Evolutionary conservation across 2,329 filamentous ascomycete genomes (phyloP).

Genomic region (Thielaviopsis ethacetica): DNA sequence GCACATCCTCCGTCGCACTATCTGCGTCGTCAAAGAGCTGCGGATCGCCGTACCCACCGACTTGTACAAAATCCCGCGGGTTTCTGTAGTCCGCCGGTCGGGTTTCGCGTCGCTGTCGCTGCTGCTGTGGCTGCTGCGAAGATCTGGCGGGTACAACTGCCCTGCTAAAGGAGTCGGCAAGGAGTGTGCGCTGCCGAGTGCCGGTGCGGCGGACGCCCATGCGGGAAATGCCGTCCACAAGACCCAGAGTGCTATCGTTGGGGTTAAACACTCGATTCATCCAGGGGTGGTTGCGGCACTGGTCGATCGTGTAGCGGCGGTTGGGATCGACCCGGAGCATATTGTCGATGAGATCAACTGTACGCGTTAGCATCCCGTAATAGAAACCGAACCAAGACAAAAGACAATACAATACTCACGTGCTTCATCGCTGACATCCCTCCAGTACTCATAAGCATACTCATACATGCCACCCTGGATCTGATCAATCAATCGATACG

Average conservation of each 20-base stretch:
- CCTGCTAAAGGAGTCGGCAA: neutral
- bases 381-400: neutral
- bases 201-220: constrained; percentile 77
- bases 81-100: constrained; percentile 51
- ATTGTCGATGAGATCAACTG: constrained; percentile 75
- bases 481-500: constrained; percentile 74
- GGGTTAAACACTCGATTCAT: constrained; percentile 47
- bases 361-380: constrained; percentile 4
- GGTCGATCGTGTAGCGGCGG: constrained; percentile 71
- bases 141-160: neutral
- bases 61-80: constrained; percentile 61
- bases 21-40: constrained; percentile 45
- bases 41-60: constrained; percentile 78
- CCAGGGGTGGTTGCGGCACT: constrained; percentile 88
- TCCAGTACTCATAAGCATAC: constrained; percentile 95
- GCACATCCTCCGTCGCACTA: constrained; percentile 21
- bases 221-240: constrained; percentile 69
- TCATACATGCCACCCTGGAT: constrained; percentile 81
- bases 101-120: constrained; percentile 35
- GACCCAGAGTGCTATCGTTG: constrained; percentile 78
- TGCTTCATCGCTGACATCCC: constrained; percentile 69
- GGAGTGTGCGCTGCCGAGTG: constrained; percentile 64
- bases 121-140: constrained; percentile 14
- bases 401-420: constrained; percentile 25
- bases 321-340: constrained; percentile 87